Percentiles rank a stretch among this genome's conserved stretches.
Conservation (phyloP, 2,329 filamentous ascomycete genomes). For the Shiraia bambusicola region DNA sequence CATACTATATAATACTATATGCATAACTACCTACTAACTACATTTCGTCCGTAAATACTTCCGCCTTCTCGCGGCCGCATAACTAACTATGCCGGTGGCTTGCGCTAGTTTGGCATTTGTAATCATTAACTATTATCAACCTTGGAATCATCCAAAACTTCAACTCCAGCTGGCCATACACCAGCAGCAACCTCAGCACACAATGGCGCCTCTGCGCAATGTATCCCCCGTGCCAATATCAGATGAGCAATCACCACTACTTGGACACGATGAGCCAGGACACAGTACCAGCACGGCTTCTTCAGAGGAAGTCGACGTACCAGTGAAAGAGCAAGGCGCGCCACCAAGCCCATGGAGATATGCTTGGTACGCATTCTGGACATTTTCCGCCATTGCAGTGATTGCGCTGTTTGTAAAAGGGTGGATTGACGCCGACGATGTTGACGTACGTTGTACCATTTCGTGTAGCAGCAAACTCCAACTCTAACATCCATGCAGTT, state of each 20-base stretch:
- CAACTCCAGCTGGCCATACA: neutral
- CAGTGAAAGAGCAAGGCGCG: constrained; percentile 14
- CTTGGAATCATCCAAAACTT: neutral
- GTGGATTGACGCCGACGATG: constrained; percentile 32
- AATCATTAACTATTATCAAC: neutral
- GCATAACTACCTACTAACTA: too few relatives aligned
- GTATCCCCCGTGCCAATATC: constrained; percentile 4
- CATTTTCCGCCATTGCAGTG: constrained; percentile 13
- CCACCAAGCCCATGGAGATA: constrained; percentile 17
- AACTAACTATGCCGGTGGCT: too few relatives aligned
- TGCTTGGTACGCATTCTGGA: constrained; percentile 18
- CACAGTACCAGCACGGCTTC: constrained; percentile 1
- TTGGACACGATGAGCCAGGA: constrained; percentile 10
- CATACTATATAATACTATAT: too few relatives aligned
- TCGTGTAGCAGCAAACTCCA: neutral
- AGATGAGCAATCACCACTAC: constrained; percentile 27
- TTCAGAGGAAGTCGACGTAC: constrained; percentile 7
- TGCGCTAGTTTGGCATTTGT: too few relatives aligned
- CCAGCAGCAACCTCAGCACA: neutral
- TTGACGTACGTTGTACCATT: constrained; percentile 16
- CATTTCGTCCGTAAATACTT: too few relatives aligned
- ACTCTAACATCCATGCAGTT: constrained; percentile 12
- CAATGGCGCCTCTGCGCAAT: constrained; percentile 17
- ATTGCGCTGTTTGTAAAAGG: constrained; percentile 28
- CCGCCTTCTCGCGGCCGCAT: too few relatives aligned